Evolutionary conservation across 192 early-diverging fungal species (phyloP), one percentile per base, ranked within the genome.

Genomic region (Coemansia sp.): DNA sequence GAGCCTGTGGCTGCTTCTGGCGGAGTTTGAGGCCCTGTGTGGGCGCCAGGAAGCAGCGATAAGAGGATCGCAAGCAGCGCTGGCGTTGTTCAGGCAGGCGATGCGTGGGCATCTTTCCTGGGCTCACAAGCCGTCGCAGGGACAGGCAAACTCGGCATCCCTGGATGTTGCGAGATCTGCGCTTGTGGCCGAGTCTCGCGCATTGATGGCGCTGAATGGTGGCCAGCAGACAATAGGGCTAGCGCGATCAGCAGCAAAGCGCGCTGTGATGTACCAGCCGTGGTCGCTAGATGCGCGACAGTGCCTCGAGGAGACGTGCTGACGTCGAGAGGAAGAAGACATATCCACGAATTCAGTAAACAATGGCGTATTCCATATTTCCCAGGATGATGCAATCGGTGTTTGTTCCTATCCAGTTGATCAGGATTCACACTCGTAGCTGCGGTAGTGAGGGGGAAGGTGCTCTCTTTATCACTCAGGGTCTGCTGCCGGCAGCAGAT

Each of bases 231-330:
- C 28, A 31, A 20, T 25, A 17, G 52, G 6, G 52, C 3, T 54
- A 17, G 62, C 62, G 8, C 56, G 52, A n/a, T 19, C 59, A 6
- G 77, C 77, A 6, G 77, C 67, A 33, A 53, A 55, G 17, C 50
- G 61, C 22, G 70, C 77, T 1, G 65, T 80, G 13, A 62, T 67
- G 44, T 72, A 74, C 44, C 63, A 69, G 45, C 77, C 77, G 23
- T 80, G 77, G 77, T 40, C 55, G n/a, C 50, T 50, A 4, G 61
- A 64, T 2, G 45, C 65, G 13, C 71, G 74, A 69, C n/a, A n/a
- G n/a, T n/a, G n/a, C n/a, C n/a, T n/a, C n/a, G n/a, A n/a, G n/a
- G n/a, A n/a, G n/a, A n/a, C n/a, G n/a, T n/a, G n/a, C n/a, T n/a
- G n/a, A n/a, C n/a, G n/a, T n/a, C n/a, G n/a, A n/a, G n/a, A n/a